Conservation (phyloP, 805 yeast genomes). For the Pichia occidentalis region DNA sequence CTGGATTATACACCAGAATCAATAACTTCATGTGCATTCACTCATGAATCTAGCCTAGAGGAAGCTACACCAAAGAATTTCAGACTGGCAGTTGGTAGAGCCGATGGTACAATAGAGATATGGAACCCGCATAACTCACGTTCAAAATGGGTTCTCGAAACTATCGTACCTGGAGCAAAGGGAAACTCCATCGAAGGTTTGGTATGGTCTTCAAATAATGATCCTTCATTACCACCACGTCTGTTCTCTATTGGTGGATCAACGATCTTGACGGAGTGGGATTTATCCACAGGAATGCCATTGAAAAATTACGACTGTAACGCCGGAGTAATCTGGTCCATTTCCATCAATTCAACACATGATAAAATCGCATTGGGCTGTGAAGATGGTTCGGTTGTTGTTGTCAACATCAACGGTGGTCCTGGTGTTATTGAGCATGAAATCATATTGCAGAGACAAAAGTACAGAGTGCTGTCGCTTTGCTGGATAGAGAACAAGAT, state of each 20-base stretch:
- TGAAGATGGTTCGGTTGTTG: conserved; percentile 86
- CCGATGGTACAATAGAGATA: conserved; percentile 91
- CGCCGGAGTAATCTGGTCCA: conserved; percentile 90
- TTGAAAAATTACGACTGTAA: conserved; percentile 76
- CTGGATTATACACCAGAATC: conserved; percentile 83
- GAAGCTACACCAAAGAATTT: conserved; percentile 47
- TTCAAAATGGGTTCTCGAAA: conserved; percentile 75
- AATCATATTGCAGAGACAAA: conserved; percentile 73
- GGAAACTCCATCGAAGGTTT: conserved; percentile 87
- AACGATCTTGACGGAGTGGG: conserved; percentile 88
- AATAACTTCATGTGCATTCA: conserved; percentile 75
- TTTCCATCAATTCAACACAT: conserved; percentile 57
- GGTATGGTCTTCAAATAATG: conserved; percentile 56
- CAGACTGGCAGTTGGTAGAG: conserved; percentile 84
- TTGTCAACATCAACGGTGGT: conserved; percentile 82
- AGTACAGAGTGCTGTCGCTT: conserved; percentile 69
- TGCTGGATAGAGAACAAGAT: conserved; percentile 64
- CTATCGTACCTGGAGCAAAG: conserved; percentile 64
- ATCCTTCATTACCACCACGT: conserved; percentile 46
- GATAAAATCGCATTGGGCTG: conserved; percentile 80
- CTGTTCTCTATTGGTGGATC: conserved; percentile 94
- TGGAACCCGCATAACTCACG: conserved; percentile 69
- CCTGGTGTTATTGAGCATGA: conserved; percentile 75
- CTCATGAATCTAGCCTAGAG: conserved; percentile 44
- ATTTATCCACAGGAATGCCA: conserved; percentile 66